Percentiles rank a stretch among this genome's conserved stretches.
Evolutionary conservation across 2,329 filamentous ascomycete species (phyloP).

Genomic region (Arthroderma sp.): DNA sequence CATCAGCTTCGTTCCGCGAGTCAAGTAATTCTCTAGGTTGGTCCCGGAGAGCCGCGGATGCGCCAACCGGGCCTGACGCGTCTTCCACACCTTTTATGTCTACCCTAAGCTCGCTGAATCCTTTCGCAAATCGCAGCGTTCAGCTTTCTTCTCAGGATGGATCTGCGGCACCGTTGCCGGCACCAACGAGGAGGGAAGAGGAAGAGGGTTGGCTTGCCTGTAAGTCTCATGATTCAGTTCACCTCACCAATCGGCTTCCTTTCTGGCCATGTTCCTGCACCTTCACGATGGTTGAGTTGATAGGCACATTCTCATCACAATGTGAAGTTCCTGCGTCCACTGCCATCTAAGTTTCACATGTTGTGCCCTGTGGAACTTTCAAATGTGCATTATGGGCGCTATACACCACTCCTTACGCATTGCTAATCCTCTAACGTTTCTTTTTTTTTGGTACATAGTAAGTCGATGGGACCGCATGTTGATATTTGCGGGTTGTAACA

Average conservation of each 20-base stretch:
- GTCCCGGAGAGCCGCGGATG: conserved; percentile 63
- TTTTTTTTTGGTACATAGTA: conserved; percentile 43
- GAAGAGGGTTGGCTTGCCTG: conserved; percentile 90
- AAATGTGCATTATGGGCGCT: no score
- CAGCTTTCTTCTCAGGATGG: conserved; percentile 75
- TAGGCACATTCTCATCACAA: no score
- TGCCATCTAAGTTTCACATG: no score
- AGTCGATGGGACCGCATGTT: conserved; percentile 93
- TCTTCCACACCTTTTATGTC: conserved; percentile 63
- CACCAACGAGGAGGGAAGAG: conserved; percentile 72
- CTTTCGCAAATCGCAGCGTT: conserved; percentile 40
- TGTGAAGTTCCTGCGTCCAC: no score
- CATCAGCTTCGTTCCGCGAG: conserved; percentile 78
- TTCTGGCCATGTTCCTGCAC: no score
- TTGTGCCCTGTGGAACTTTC: no score
- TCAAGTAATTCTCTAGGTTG: conserved; percentile 91
- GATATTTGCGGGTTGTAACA: conserved; percentile 80
- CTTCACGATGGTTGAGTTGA: no score
- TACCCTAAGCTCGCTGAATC: conserved; percentile 25
- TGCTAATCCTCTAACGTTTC: conserved; percentile 9
- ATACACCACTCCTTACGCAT: no score
- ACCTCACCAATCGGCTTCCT: no score
- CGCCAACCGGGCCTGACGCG: conserved; percentile 32
- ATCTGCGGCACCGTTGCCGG: conserved; percentile 72
- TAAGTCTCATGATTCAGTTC: conserved; percentile 45